Conservation (phyloP, 1,284 basidiomycete genomes). For the Xerocomus minutiporus region DNA sequence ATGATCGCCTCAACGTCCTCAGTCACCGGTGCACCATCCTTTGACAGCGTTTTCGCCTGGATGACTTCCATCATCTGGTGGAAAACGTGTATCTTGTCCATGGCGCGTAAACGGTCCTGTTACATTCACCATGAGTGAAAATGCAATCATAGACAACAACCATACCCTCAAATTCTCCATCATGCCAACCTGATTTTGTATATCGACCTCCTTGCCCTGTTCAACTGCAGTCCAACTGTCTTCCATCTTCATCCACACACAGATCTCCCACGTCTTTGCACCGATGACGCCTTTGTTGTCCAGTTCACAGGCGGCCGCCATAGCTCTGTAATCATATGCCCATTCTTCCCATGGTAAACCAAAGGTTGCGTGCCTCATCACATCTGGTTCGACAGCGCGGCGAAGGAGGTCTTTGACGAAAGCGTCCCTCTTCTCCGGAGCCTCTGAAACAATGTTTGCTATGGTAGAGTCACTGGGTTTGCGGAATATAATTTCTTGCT, state of each 20-base stretch:
- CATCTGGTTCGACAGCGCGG: constrained; percentile 29
- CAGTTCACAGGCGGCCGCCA: constrained; percentile 24
- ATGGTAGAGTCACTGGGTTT: constrained; percentile 29
- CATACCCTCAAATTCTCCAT: constrained; percentile 31
- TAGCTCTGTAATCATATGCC: constrained; percentile 30
- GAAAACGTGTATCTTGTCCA: constrained; percentile 32
- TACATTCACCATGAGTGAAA: constrained; percentile 1
- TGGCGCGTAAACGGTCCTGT: constrained; percentile 26
- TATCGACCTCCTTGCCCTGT: constrained; percentile 24
- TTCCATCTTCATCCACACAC: constrained; percentile 33
- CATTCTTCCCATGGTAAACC: constrained; percentile 35
- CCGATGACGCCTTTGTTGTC: constrained; percentile 17
- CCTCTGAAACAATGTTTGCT: constrained; percentile 23
- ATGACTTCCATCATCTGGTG: constrained; percentile 33
- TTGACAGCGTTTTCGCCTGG: constrained; percentile 29
- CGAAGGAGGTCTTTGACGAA: constrained; percentile 26
- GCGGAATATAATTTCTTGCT: constrained; percentile 29
- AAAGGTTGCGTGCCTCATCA: constrained; percentile 23
- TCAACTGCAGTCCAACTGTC: constrained; percentile 28
- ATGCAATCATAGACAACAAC: background rate
- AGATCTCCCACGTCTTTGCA: constrained; percentile 28
- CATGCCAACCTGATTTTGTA: constrained; percentile 22
- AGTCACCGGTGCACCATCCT: constrained; percentile 23
- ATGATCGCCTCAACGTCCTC: constrained; percentile 32
- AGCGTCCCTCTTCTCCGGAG: constrained; percentile 27